Conservation (phyloP, 257 asterid species). For the Solanum megistacrolobum region DNA sequence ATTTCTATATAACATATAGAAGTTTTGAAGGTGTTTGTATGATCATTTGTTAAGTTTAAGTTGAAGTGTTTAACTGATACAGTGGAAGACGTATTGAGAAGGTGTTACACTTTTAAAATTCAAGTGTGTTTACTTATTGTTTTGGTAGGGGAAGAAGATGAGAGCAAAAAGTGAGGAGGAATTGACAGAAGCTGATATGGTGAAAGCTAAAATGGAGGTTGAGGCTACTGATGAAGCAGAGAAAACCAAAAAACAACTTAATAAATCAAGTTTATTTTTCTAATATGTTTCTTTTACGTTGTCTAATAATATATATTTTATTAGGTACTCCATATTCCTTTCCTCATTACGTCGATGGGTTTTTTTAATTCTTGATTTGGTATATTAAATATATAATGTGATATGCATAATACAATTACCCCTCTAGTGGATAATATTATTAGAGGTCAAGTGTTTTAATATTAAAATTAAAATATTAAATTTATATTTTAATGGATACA, state of each 20-base stretch:
- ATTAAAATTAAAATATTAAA: too few species aligned
- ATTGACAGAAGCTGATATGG: slow-evolving; percentile 21
- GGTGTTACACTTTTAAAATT: neutral
- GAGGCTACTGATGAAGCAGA: slow-evolving; percentile 42
- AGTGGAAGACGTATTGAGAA: neutral
- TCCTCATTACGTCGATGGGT: neutral
- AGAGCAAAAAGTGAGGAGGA: slow-evolving; percentile 29
- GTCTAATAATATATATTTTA: too few species aligned
- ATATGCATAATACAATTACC: neutral
- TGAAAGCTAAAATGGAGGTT: slow-evolving; percentile 31
- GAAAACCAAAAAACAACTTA: slow-evolving; percentile 15
- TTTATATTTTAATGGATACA: neutral
- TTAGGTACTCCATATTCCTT: neutral
- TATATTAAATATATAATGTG: too few species aligned
- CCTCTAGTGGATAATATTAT: neutral
- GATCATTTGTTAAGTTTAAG: too few species aligned
- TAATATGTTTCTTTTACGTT: neutral
- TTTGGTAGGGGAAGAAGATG: slow-evolving; percentile 20
- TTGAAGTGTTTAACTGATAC: neutral
- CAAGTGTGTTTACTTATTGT: neutral
- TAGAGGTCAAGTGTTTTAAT: neutral
- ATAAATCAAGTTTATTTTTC: slow-evolving; percentile 5
- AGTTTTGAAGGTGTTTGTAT: neutral
- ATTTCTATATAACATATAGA: too few species aligned
- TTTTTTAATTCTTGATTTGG: neutral